Evolutionary conservation across 768 basidiomycete genomes (phyloP), one percentile per base, ranked within the genome.

Genomic region (Tylopilus plumbeoviolaceoides): DNA sequence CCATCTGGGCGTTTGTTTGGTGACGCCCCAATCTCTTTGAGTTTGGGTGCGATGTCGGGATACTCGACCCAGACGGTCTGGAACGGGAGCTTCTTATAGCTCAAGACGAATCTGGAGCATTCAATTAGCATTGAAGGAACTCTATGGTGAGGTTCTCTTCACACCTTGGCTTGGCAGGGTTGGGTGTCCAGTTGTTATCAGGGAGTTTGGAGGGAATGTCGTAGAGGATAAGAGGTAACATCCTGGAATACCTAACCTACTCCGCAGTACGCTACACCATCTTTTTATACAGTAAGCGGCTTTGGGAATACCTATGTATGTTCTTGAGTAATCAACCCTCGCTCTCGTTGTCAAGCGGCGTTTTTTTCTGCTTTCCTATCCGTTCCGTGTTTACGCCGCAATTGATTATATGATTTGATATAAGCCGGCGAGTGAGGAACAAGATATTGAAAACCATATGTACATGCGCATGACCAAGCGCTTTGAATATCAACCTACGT

Each of bases 121-220:
- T 30, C 36, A 8, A 41, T 55, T 3, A 36, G n/a, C 5, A 2
- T 5, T 21, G 4, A 11, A 17, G 35, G 5, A 36, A 17, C 15
- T 1, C 35, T 6, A 35, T 15, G 35, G 8, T 2, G n/a, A n/a
- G 39, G 4, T 46, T 28, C 14, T 11, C 8, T 55, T 49, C 8
- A 5, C 1, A 59, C 76, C 75, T 73, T 27, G 72, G 60, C 51
- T 67, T 78, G 55, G 64, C 70, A 6, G 70, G 60, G 47, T 75
- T 78, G 7, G 70, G 68, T 1, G 75, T 67, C 69, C 68, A 75
- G 3, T n/a, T 53, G 18, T 64, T 66, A 4, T 60, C 65, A 0
- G 69, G 64, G 8, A 66, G 48, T 5, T 63, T 63, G 39, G 65
- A 70, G 15, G 72, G 65, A 23, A 70, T 67, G 20, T 76, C 75